phyloP scores from a whole-genome alignment of 2,329 filamentous ascomycete genomes.

The Diaporthe velutina region DNA sequence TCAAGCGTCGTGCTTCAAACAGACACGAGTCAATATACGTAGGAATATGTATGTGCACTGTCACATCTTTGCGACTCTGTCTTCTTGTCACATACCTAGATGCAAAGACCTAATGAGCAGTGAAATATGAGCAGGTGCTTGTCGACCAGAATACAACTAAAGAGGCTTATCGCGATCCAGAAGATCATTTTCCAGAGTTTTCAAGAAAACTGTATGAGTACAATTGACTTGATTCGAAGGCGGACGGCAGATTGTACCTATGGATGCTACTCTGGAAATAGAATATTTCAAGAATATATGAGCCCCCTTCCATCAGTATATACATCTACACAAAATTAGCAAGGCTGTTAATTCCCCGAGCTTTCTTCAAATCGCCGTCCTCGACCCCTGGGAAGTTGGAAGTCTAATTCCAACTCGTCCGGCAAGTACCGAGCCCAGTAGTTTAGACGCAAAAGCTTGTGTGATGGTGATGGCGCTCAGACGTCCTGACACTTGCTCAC shows the following conservation, averaged over 20 bases:
- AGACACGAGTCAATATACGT: background rate
- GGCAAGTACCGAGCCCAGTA: background rate
- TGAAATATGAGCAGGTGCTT: background rate
- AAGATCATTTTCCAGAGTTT: no score
- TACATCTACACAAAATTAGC: background rate
- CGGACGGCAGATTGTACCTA: background rate
- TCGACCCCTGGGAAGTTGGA: background rate
- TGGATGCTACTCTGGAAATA: background rate
- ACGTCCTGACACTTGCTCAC: background rate
- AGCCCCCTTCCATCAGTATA: background rate
- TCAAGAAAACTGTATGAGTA: background rate
- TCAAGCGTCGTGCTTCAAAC: background rate
- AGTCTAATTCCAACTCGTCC: background rate
- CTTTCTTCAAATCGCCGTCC: background rate
- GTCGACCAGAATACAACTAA: background rate
- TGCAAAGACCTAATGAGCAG: no score
- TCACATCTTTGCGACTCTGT: background rate
- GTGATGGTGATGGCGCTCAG: background rate
- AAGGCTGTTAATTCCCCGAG: background rate
- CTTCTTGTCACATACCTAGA: no score
- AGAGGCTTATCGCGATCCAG: background rate
- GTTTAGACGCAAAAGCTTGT: constrained; percentile 7
- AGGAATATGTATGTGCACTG: background rate
- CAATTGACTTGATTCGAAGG: background rate
- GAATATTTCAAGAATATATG: background rate